These are phyloP conservation scores for Rhizopogon sp. DNA, from an alignment of 768 basidiomycete genomes.

Conservation along the genomic window DNA sequence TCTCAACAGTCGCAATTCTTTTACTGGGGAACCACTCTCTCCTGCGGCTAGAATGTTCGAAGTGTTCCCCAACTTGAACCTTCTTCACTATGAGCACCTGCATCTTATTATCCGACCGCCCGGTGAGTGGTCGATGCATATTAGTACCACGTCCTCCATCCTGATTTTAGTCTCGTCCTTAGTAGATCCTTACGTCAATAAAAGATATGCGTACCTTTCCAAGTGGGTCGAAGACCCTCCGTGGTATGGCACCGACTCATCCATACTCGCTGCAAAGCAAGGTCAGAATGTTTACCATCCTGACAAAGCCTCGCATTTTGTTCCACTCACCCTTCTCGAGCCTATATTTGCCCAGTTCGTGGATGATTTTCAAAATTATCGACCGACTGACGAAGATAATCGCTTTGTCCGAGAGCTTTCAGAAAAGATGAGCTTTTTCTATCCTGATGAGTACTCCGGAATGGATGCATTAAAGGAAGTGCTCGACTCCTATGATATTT, in stretches of 20 bases:
- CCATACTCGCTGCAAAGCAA: background rate
- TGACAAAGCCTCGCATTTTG: background rate
- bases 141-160: too few relatives aligned
- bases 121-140: background rate
- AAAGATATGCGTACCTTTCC: too few relatives aligned
- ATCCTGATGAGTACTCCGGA: slow-evolving; percentile 7
- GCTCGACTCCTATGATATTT: slow-evolving; percentile 9
- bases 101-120: slow-evolving; percentile 2
- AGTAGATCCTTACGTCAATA: too few relatives aligned
- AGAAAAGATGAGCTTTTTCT: slow-evolving; percentile 14
- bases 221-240: background rate
- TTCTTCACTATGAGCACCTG: background rate
- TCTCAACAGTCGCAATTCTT: background rate
- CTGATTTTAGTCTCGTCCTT: too few relatives aligned
- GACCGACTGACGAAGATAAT: background rate
- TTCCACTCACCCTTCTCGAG: slow-evolving; percentile 1
- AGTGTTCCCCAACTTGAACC: background rate
- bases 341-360: slow-evolving; percentile 6
- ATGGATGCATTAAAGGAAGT: slow-evolving; percentile 1
- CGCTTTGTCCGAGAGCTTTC: slow-evolving; percentile 13
- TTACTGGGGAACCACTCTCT: background rate
- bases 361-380: slow-evolving; percentile 1
- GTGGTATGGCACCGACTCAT: background rate
- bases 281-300: background rate
- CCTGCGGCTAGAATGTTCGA: too few relatives aligned